Base-by-base conservation (phyloP, 352 stramenopile genomes). In the Globisporangium yorkense region DNA sequence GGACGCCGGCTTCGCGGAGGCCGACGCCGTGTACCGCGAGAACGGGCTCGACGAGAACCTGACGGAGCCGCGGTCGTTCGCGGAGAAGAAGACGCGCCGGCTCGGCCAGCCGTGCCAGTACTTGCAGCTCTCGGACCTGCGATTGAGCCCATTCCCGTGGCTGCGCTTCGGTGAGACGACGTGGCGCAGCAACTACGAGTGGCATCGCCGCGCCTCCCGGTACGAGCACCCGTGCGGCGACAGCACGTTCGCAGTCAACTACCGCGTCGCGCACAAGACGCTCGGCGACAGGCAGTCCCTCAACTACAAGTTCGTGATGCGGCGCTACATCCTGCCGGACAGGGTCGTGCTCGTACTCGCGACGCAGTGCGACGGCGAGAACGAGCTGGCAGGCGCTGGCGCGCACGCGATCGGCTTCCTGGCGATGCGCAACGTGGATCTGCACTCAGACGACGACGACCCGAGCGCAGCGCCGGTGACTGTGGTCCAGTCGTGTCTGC, bases 241-340 rank as follows among this genome's bases (percentile, higher is more conserved):
- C 3, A 45, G 37, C 39, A 62, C 48, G 39, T 51, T 62, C 18
- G 56, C 47, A 27, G 27, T 46, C 15, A 31, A 20, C 20, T 51
- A 47, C 49, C 48, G 56, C 13, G 48, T 51, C 8, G 18, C 35
- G 15, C 41, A 39, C 31, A 39, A 54, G 43, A 37, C 35, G 20
- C 24, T 37, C 5, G 47, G 46, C 33, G 40, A 57, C 13, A 7
- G 6, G 12, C 51, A 57, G 29, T 31, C 16, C 10, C 20, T 40
- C 5, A 15, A 74, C 55, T 50, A 70, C 20, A 74, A 75, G 35
- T 39, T 79, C n/a, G 67, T 66, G 49, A 47, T 75, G 35, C 68
- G 71, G 43, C 61, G 63, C 54, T 77, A 80, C 41, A 43, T 77
- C 8, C 58, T 74, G 35, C 60, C 51, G 12, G 57, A 71, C 20